A percentile compares a stretch with the other conserved stretches of the same genome.
Conservation (phyloP, 495 filamentous ascomycete species). For the Xylaria intraflava region DNA sequence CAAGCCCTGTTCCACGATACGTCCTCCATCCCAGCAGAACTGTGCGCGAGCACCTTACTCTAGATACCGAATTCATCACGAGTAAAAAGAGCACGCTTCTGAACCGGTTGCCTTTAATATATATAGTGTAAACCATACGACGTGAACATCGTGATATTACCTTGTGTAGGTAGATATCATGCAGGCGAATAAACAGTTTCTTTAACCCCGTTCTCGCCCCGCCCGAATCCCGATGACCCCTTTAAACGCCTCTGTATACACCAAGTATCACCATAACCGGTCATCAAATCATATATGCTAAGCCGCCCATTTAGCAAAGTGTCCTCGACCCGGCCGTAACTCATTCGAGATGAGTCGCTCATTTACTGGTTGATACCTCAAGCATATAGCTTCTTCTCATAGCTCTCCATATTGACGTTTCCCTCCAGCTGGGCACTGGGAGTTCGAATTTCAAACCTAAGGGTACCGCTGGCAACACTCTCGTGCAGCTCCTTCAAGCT, state of each 20-base stretch:
- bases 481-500: slow-evolving; percentile 71
- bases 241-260: slow-evolving; percentile 22
- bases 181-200: no score
- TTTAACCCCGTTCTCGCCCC: neutral
- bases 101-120: neutral
- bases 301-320: slow-evolving; percentile 3
- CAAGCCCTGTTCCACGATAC: no score
- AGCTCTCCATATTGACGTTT: slow-evolving; percentile 94
- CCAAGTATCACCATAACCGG: slow-evolving; percentile 10
- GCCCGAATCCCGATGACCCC: slow-evolving; percentile 12
- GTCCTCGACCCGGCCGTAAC: neutral
- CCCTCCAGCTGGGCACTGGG: slow-evolving; percentile 93
- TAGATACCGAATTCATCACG: no score
- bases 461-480: slow-evolving; percentile 64
- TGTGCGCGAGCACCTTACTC: no score
- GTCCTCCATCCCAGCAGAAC: no score
- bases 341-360: neutral
- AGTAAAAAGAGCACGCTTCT: no score
- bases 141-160: neutral
- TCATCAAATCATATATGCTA: slow-evolving; percentile 10
- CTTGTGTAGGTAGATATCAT: neutral
- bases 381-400: slow-evolving; percentile 98
- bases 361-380: slow-evolving; percentile 32
- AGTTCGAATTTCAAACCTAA: slow-evolving; percentile 90
- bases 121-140: neutral